A percentile compares a stretch with the other conserved stretches of the same genome.
phyloP scores from a whole-genome alignment of 192 early-diverging fungal genomes.

The Piromyces finnis region DNA sequence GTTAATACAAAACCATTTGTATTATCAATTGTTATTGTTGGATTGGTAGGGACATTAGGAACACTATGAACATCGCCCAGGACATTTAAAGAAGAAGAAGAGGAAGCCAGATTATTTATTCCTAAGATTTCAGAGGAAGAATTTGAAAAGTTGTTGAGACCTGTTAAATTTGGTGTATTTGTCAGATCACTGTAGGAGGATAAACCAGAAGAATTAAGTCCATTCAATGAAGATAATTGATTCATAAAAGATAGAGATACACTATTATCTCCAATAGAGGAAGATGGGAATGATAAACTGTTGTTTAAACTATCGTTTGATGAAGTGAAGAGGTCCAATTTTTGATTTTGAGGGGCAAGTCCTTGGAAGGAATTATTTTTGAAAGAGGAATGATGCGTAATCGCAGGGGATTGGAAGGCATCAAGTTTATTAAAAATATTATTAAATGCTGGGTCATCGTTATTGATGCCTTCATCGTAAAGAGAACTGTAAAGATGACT shows the following conservation, averaged over 20 bases:
- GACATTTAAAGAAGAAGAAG: neutral
- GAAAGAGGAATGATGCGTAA: neutral
- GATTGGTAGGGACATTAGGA: neutral
- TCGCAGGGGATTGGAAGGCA: neutral
- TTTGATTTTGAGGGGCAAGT: neutral
- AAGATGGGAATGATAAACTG: neutral
- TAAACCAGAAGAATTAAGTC: neutral
- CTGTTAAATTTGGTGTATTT: neutral
- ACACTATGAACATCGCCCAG: too few species aligned
- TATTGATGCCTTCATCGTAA: neutral
- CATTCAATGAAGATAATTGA: neutral
- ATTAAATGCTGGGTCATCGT: neutral
- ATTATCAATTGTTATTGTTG: neutral
- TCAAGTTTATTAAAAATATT: neutral
- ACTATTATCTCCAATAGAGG: neutral
- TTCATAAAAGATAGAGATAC: neutral
- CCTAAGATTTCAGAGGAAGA: neutral
- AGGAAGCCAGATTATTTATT: neutral
- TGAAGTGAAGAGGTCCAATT: neutral
- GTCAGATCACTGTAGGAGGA: neutral
- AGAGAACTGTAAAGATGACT: neutral
- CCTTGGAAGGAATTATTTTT: neutral
- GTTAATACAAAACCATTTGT: neutral
- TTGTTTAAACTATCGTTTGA: neutral
- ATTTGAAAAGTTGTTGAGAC: neutral